Percentiles rank a stretch among this genome's conserved stretches.
These are phyloP conservation scores for Polyporus arcularius DNA, from an alignment of 768 basidiomycete species.

Conservation along the genomic window DNA sequence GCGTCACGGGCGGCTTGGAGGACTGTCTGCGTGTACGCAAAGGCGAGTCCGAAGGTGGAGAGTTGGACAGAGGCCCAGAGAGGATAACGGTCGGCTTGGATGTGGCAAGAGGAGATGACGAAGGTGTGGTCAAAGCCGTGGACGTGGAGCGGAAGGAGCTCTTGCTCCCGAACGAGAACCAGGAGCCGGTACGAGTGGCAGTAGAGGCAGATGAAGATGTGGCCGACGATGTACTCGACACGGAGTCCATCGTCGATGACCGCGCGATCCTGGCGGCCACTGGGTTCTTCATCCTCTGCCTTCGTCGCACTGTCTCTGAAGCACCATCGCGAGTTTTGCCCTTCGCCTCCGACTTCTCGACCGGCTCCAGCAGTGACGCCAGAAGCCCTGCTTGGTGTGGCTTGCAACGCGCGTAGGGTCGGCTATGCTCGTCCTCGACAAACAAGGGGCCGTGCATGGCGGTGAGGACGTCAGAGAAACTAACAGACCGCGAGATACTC, in stretches of 20 bases:
- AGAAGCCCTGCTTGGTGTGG: slow-evolving; percentile 18
- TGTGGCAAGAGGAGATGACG: slow-evolving; percentile 31
- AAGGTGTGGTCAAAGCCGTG: slow-evolving; percentile 38
- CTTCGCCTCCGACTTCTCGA: slow-evolving; percentile 40
- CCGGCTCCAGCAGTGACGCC: slow-evolving; percentile 14
- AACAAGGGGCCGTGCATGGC: slow-evolving; percentile 65
- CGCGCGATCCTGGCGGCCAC: slow-evolving; percentile 22
- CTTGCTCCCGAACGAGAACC: slow-evolving; percentile 45
- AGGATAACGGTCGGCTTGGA: slow-evolving; percentile 12
- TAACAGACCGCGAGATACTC: slow-evolving; percentile 37
- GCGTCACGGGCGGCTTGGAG: slow-evolving; percentile 7
- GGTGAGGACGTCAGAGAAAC: slow-evolving; percentile 56
- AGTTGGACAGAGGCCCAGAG: background rate
- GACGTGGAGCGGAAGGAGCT: slow-evolving; percentile 35
- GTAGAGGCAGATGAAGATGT: slow-evolving; percentile 32
- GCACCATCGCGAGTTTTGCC: slow-evolving; percentile 40
- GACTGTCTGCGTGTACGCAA: slow-evolving; percentile 6
- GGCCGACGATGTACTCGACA: slow-evolving; percentile 28
- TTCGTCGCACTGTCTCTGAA: slow-evolving; percentile 10
- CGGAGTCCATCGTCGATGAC: slow-evolving; percentile 27
- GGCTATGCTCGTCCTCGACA: slow-evolving; percentile 38
- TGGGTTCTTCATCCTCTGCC: slow-evolving; percentile 3
- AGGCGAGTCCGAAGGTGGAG: slow-evolving; percentile 5
- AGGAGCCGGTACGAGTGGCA: slow-evolving; percentile 40
- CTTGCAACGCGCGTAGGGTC: slow-evolving; percentile 5